phyloP scores from a whole-genome alignment of 352 stramenopile genomes.

The Pythium folliculosum region DNA sequence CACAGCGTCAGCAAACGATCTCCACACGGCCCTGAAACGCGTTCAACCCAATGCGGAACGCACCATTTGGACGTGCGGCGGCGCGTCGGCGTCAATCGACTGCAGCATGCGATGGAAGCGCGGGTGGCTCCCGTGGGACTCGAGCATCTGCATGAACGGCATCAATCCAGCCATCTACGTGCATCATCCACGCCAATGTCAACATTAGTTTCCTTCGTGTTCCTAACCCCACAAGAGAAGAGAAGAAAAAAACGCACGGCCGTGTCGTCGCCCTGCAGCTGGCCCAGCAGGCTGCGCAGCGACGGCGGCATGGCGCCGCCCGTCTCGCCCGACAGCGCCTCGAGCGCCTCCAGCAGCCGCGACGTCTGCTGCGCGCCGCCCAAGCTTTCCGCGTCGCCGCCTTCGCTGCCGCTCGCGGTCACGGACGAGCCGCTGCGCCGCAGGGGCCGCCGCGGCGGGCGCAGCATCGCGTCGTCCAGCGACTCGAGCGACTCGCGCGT shows the following conservation, averaged over 20 bases:
- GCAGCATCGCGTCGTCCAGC: slow-evolving; percentile 12
- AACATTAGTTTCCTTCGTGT: not conserved
- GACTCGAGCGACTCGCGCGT: slow-evolving; percentile 14
- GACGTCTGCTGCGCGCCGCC: slow-evolving; percentile 18
- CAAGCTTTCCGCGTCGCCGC: not conserved
- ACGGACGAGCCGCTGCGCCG: slow-evolving; percentile 13
- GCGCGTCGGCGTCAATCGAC: slow-evolving; percentile 36
- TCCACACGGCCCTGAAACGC: no score
- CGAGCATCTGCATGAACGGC: slow-evolving; percentile 58
- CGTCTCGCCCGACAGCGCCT: slow-evolving; percentile 48
- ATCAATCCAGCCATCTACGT: slow-evolving; percentile 44
- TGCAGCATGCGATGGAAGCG: slow-evolving; percentile 52
- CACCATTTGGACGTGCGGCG: slow-evolving; percentile 49
- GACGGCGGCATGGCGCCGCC: slow-evolving; percentile 41
- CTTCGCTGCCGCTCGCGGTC: slow-evolving; percentile 1
- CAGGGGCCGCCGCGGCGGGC: slow-evolving; percentile 6
- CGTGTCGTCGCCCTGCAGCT: slow-evolving; percentile 26
- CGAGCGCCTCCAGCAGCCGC: slow-evolving; percentile 56
- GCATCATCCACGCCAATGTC: not conserved
- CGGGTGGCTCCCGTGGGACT: slow-evolving; percentile 27
- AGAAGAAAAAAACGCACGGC: slow-evolving; percentile 14
- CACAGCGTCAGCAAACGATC: no score
- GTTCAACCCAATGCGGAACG: no score
- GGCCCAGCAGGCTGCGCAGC: slow-evolving; percentile 36
- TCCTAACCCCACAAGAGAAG: not conserved